Base-by-base conservation (phyloP, 768 basidiomycete species). In the Candolleomyces efflorescens region DNA sequence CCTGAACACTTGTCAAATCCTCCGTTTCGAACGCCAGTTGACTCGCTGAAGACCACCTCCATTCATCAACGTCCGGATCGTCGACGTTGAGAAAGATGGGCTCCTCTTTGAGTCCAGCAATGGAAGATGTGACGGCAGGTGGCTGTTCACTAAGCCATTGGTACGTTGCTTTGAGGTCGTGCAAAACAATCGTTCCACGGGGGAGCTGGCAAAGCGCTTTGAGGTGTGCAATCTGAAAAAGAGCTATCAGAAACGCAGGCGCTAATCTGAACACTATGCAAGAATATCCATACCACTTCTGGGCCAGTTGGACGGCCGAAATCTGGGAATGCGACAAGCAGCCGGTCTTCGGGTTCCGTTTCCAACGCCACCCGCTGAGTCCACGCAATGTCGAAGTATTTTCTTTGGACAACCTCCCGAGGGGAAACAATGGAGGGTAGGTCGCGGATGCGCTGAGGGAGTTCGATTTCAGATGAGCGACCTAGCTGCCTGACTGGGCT, bases 311-410 rank as follows among this genome's bases (percentile, higher is more conserved):
- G 68, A 15, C 61, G 39, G 17, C 67, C 64, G 13, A 69, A 52
- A 2, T 53, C 51, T 15, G 53, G 48, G 22, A 67, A 62, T 15
- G 64, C 59, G 1, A 59, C 55, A 7, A 63, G 23, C 15, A 66
- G 6, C 3, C 56, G 45, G 0, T 62, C 46, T 5, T 49, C 38
- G 32, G 65, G 66, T 23, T 65, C 58, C 24, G 43, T 22, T 15
- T 41, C 43, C 51, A 64, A 65, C 5, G 61, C 47, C 2, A 55
- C 61, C 5, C 64, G 60, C 53, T 67, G 68, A 0, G 68, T 65
- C 68, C 68, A 69, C 4, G 65, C 65, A 15, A 69, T 64, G 2
- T 63, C 54, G 26, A 61, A 58, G 26, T 59, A 63, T 15, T 61
- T 53, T 2, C 36, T n/a, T 17, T 59, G 53, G 7, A 69, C 63